Conservation (phyloP, 371 early-diverging fungal species). For the Mucor indicus region DNA sequence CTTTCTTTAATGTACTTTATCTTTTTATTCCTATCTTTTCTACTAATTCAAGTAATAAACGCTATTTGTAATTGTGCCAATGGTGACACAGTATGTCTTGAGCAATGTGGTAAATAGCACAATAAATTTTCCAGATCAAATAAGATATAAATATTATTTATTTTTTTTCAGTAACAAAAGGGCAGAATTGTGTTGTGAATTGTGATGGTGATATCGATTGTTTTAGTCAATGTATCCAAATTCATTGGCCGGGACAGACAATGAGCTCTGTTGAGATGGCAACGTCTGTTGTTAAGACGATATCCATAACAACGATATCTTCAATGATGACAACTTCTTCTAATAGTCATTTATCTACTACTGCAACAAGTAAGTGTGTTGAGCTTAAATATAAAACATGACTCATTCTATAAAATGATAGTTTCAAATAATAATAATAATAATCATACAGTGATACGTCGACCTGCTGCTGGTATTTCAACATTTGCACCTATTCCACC, state of each 20-base stretch:
- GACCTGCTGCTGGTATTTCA: too few relatives aligned
- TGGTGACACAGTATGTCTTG: conserved; percentile 12
- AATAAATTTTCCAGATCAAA: neutral
- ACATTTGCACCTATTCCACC: too few relatives aligned
- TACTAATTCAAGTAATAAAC: neutral
- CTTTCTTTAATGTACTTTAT: too few relatives aligned
- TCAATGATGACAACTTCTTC: neutral
- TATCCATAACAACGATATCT: neutral
- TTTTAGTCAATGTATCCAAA: conserved; percentile 13
- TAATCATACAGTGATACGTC: too few relatives aligned
- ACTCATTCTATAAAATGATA: neutral
- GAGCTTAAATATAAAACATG: neutral
- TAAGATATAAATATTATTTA: neutral
- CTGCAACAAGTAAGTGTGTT: neutral
- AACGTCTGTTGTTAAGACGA: neutral
- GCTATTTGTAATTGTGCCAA: conserved; percentile 16
- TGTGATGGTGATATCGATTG: conserved; percentile 14
- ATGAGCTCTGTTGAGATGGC: neutral
- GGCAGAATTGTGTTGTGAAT: conserved; percentile 8
- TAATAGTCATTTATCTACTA: neutral
- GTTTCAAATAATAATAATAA: too few relatives aligned
- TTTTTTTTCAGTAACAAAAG: conserved; percentile 7
- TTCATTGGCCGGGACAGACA: conserved; percentile 17
- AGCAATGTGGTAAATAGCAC: conserved; percentile 18
- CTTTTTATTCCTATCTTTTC: too few relatives aligned